These are phyloP conservation scores for Fusarium secorum DNA, from an alignment of 2,329 filamentous ascomycete species.

Conservation along the genomic window DNA sequence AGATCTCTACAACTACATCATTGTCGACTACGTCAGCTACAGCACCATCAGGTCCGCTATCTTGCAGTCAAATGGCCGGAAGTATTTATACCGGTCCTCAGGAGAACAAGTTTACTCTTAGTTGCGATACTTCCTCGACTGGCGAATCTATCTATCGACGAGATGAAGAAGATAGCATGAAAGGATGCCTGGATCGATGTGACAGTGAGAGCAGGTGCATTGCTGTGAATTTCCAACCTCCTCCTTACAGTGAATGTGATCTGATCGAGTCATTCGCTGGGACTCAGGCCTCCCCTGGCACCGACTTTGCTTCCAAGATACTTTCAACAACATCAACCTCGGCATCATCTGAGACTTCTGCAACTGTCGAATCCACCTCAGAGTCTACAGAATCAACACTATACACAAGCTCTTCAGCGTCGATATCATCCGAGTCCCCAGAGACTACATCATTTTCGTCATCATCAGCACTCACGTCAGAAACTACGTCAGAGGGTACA, in stretches of 20 bases:
- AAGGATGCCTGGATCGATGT: not conserved
- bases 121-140: not conserved
- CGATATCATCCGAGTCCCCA: fast-evolving
- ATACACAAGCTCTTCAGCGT: not conserved
- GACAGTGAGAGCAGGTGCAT: not conserved
- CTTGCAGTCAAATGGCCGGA: not conserved
- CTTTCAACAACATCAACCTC: not conserved
- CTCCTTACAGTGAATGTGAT: not conserved
- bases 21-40: not conserved
- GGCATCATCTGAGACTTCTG: not conserved
- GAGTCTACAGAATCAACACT: fast-evolving
- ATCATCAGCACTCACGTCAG: not conserved
- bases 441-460: not conserved
- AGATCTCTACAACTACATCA: not conserved
- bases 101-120: not conserved
- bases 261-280: not conserved
- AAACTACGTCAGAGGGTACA: not conserved
- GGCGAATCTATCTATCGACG: not conserved
- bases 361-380: fast-evolving
- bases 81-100: not conserved
- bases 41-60: fast-evolving
- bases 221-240: not conserved
- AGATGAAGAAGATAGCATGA: not conserved
- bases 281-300: not conserved
- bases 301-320: not conserved